These are phyloP conservation scores for Arthrobotrys iridis DNA, from an alignment of 2,329 filamentous ascomycete species.

Conservation along the genomic window DNA sequence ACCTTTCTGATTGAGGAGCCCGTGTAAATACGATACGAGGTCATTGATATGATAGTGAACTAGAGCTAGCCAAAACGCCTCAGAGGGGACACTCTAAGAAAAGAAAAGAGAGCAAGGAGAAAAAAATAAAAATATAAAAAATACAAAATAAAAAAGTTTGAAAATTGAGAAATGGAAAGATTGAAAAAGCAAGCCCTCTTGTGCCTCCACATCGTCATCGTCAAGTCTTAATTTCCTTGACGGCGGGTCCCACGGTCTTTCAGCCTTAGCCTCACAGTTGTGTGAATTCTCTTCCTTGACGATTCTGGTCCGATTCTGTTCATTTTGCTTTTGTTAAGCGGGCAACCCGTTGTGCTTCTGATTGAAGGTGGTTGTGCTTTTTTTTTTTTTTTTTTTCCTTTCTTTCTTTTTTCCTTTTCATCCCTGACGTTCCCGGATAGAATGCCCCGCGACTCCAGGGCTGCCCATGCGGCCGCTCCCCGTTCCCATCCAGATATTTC, in stretches of 20 bases:
- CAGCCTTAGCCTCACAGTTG: constrained; percentile 49
- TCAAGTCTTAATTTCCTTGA: constrained; percentile 48
- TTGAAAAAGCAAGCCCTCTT: constrained; percentile 6
- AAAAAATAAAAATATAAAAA: constrained; percentile 1
- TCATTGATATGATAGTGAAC: constrained; percentile 25
- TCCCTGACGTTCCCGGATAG: constrained; percentile 3
- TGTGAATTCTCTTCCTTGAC: constrained; percentile 26
- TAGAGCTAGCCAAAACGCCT: constrained; percentile 21
- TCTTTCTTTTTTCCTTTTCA: background rate
- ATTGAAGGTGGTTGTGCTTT: constrained; percentile 17
- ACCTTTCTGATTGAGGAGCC: constrained; percentile 9
- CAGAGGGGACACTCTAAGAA: too few relatives aligned
- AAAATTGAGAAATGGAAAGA: too few relatives aligned
- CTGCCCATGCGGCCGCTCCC: background rate
- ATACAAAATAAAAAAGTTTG: background rate
- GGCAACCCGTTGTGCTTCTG: constrained; percentile 22
- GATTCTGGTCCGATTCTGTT: constrained; percentile 24
- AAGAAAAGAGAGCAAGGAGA: too few relatives aligned
- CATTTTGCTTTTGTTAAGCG: constrained; percentile 29
- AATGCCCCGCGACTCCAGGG: background rate
- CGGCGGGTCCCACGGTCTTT: constrained; percentile 30
- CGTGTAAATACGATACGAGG: constrained; percentile 36
- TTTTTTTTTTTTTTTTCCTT: constrained; percentile 23
- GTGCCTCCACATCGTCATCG: constrained; percentile 48
- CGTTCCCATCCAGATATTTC: background rate